Percentiles rank a stretch among this genome's conserved stretches.
Evolutionary conservation across 371 early-diverging fungal genomes (phyloP).

Genomic region (Basidiobolus meristosporus): DNA sequence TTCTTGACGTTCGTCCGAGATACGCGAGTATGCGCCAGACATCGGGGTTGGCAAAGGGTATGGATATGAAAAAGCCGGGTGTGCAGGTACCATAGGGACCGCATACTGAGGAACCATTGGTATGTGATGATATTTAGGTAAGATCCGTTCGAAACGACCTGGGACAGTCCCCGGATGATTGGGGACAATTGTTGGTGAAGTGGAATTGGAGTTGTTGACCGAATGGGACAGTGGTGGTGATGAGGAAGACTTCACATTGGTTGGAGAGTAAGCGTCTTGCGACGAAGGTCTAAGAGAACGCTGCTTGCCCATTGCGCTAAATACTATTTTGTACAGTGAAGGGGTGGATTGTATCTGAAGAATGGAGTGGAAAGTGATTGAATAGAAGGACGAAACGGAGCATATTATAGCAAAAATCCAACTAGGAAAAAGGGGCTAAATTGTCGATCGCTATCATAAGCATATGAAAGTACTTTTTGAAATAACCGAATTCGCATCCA

Average conservation of each 20-base stretch:
- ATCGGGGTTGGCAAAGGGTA: background rate
- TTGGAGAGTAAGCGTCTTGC: conserved; percentile 2
- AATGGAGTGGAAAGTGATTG: background rate
- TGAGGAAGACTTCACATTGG: background rate
- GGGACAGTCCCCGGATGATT: conserved; percentile 4
- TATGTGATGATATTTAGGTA: background rate
- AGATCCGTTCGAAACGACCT: conserved; percentile 1
- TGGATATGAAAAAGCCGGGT: background rate
- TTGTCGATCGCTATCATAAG: too few relatives aligned
- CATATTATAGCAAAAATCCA: background rate
- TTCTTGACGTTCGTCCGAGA: conserved; percentile 9
- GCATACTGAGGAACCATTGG: conserved; percentile 1
- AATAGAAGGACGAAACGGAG: conserved; percentile 2
- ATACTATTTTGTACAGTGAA: too few relatives aligned
- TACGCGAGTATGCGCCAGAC: conserved; percentile 6
- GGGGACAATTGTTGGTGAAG: background rate
- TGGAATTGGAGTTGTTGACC: background rate
- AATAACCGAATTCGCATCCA: too few relatives aligned
- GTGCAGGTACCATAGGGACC: background rate
- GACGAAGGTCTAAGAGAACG: too few relatives aligned
- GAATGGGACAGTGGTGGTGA: conserved; percentile 7
- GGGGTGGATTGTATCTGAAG: too few relatives aligned
- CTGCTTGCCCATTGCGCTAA: too few relatives aligned
- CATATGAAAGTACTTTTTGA: too few relatives aligned
- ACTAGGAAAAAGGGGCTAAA: background rate